Conservation (phyloP, 441 rosid genomes). For the Hypseocharis bilobata region DNA sequence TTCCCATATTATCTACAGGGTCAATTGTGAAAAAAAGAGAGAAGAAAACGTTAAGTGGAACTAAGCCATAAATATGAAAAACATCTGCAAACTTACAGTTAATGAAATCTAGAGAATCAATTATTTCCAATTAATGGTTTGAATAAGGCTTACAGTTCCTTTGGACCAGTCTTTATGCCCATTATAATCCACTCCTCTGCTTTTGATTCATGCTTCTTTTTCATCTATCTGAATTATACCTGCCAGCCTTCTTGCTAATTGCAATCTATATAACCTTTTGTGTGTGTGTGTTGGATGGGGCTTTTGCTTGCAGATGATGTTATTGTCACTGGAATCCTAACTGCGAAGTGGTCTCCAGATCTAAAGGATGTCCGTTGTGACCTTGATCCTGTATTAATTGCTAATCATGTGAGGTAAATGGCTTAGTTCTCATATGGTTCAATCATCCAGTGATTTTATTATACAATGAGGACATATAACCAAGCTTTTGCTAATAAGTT, state of each 20-base stretch:
- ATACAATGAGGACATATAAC: background rate
- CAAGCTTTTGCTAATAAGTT: background rate
- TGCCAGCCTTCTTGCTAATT: constrained; percentile 3
- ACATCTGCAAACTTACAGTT: too few species aligned
- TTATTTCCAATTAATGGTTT: too few species aligned
- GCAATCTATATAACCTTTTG: constrained; percentile 3
- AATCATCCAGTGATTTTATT: background rate
- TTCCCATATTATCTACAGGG: background rate
- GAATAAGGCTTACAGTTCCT: too few species aligned
- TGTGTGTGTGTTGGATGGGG: background rate
- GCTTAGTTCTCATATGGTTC: constrained; percentile 6
- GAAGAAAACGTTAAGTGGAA: background rate
- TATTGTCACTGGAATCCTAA: constrained; percentile 73
- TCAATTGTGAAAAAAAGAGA: background rate
- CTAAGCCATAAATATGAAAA: too few species aligned
- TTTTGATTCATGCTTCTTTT: background rate
- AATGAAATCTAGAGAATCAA: too few species aligned
- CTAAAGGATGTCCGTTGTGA: constrained; percentile 86
- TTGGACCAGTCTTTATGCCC: too few species aligned
- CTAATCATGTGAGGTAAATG: constrained; percentile 72
- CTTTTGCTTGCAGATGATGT: constrained; percentile 66
- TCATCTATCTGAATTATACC: background rate
- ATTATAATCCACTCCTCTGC: background rate
- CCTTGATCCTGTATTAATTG: constrained; percentile 79
- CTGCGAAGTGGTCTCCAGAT: constrained; percentile 93